Evolutionary conservation across 2,329 filamentous ascomycete species (phyloP), one percentile per base, ranked within the genome.

Genomic region (Sporothrix schenckii): DNA sequence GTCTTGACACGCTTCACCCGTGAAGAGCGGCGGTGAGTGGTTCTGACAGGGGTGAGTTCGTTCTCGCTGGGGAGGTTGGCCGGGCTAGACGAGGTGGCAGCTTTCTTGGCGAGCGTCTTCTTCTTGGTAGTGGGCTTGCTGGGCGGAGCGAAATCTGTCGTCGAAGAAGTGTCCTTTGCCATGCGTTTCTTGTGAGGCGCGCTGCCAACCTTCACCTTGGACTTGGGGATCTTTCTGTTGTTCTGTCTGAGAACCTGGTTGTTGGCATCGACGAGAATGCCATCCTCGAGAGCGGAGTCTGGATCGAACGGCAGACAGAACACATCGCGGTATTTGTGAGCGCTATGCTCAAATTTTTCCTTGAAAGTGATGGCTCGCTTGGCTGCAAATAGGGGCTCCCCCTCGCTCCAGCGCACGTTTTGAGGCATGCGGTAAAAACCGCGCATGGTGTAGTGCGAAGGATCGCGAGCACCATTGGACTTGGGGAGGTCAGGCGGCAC

Each of bases 401-500:
- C 21, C 19, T 41, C 21, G 19, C 39, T 27, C 58, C 58, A 63
- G 58, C 58, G 58, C 4, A 63, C 58, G 39, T 63, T 63, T 6
- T 16, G 3, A 16, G 39, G 39, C 58, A 63, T 63, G 39, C 58
- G 58, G 39, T 44, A 41, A 16, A 63, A 63, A 5, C 58, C 58
- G 21, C 58, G 56, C 39, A 63, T n/a, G 5, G 41, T 47, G 39
- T 47, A 6, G 9, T 47, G n/a, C 11, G 58, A 63, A 6, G 58
- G 39, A 19, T 63, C 58, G 39, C n/a, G 41, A 39, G 9, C 47
- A 13, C 10, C 21, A 5, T 21, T 47, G 6, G 39, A 41, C 39
- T 63, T 63, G 58, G 58, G 58, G 9, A 63, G 58, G 6, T 63
- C 58, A 3, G 82, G 82, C 1, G 82, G 82, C 0, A 84, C 79